Evolutionary conservation across 805 yeast genomes (phyloP).

Genomic region (Candida sakaeoensis): DNA sequence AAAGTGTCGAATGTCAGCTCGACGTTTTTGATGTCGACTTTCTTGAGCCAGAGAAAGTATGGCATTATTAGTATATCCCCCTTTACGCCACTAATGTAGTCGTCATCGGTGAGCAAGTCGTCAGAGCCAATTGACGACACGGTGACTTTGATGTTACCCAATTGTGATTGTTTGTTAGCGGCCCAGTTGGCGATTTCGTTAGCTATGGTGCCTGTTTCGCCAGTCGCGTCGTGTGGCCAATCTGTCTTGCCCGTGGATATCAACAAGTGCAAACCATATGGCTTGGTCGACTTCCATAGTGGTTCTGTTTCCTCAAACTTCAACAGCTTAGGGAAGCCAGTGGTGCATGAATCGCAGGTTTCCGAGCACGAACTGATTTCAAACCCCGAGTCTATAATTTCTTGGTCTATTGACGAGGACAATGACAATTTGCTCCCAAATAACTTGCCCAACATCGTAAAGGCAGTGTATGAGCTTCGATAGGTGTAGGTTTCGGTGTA

Average conservation of each 20-base stretch:
- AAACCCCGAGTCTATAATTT: conserved; percentile 15
- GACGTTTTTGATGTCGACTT: conserved; percentile 43
- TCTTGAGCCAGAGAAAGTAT: conserved; percentile 64
- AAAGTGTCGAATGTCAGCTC: conserved; percentile 40
- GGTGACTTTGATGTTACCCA: conserved; percentile 43
- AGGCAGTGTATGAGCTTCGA: neutral
- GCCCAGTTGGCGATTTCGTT: conserved; percentile 40
- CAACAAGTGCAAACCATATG: conserved; percentile 67
- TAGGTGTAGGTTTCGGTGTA: neutral
- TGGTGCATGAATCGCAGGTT: conserved; percentile 53
- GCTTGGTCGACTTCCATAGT: conserved; percentile 69
- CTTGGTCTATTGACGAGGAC: neutral
- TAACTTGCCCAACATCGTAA: conserved; percentile 7
- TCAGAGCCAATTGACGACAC: conserved; percentile 54
- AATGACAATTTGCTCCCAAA: neutral
- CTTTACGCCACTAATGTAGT: conserved; percentile 37
- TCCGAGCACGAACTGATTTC: conserved; percentile 45
- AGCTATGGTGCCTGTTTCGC: conserved; percentile 42
- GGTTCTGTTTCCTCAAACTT: conserved; percentile 37
- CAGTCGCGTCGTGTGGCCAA: conserved; percentile 77
- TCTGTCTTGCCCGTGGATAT: conserved; percentile 82
- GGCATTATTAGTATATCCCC: conserved; percentile 71
- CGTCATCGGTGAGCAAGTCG: conserved; percentile 36
- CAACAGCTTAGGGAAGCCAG: conserved; percentile 50
- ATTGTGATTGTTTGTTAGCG: conserved; percentile 13